These are phyloP conservation scores for Leersia perrieri DNA, from an alignment of 176 grass and related monocot genomes.

Conservation along the genomic window DNA sequence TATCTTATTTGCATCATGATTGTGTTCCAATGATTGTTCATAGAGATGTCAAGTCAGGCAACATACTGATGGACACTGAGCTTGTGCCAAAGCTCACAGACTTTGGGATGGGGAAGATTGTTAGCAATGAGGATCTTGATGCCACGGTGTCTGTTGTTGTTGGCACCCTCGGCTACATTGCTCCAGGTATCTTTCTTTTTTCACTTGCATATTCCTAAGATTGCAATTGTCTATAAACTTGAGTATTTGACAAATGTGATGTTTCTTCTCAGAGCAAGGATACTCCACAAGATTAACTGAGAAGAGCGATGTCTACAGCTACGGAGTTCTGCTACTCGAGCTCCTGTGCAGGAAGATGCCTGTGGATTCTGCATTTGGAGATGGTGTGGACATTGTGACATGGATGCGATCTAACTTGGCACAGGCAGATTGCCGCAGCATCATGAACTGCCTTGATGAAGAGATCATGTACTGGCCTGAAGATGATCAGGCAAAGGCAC, in stretches of 20 bases:
- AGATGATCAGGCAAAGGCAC: conserved; percentile 39
- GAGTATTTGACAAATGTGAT: neutral
- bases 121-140: neutral
- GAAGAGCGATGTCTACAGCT: conserved; percentile 75
- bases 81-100: conserved; percentile 51
- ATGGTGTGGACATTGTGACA: conserved; percentile 54
- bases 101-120: conserved; percentile 50
- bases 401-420: conserved; percentile 55
- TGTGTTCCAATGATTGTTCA: conserved; percentile 49
- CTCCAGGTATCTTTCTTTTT: conserved; percentile 47
- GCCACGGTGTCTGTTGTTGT: conserved; percentile 40
- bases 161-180: conserved; percentile 73
- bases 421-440: neutral
- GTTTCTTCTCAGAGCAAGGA: conserved; percentile 43
- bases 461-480: conserved; percentile 54
- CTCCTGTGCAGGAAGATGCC: conserved; percentile 62
- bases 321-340: conserved; percentile 68
- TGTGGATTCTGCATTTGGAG: conserved; percentile 48
- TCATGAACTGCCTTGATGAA: conserved; percentile 38
- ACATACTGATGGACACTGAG: conserved; percentile 46
- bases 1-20: conserved; percentile 52
- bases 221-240: neutral
- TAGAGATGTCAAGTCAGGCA: conserved; percentile 53
- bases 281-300: conserved; percentile 52
- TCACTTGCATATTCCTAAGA: neutral